These are phyloP conservation scores for Saccharomycopsis guyanensis DNA, from an alignment of 805 yeast species.

Conservation along the genomic window DNA sequence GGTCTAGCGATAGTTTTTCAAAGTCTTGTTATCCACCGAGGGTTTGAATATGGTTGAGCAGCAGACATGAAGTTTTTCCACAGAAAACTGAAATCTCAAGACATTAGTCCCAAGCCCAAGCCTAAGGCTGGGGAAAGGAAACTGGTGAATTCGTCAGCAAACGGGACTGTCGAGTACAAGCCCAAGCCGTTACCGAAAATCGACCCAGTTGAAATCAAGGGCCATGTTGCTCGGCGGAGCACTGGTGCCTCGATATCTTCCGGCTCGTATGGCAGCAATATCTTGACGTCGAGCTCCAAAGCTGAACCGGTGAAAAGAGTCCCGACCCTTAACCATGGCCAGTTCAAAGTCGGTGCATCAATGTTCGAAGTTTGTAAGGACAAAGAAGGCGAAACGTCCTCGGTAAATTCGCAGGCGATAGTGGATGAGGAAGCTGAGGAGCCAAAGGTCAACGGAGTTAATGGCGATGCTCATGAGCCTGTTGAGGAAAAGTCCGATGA, in stretches of 20 bases:
- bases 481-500: neutral
- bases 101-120: neutral
- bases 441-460: neutral
- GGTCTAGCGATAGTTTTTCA: too few relatives aligned
- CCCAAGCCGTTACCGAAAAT: conserved; percentile 14
- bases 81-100: neutral
- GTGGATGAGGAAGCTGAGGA: neutral
- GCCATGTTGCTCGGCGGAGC: neutral
- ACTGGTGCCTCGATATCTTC: neutral
- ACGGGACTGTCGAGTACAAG: too few relatives aligned
- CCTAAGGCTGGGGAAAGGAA: neutral
- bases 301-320: neutral
- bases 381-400: neutral
- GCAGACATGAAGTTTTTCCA: conserved; percentile 1
- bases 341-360: conserved; percentile 1
- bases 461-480: neutral
- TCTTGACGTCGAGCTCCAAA: neutral
- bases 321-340: neutral
- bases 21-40: too few relatives aligned
- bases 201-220: conserved; percentile 5
- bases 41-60: too few relatives aligned
- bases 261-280: neutral
- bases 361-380: neutral
- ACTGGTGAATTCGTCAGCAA: too few relatives aligned
- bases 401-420: neutral